phyloP scores from a whole-genome alignment of 1,139 yeast genomes.

The Taphrina sp. region DNA sequence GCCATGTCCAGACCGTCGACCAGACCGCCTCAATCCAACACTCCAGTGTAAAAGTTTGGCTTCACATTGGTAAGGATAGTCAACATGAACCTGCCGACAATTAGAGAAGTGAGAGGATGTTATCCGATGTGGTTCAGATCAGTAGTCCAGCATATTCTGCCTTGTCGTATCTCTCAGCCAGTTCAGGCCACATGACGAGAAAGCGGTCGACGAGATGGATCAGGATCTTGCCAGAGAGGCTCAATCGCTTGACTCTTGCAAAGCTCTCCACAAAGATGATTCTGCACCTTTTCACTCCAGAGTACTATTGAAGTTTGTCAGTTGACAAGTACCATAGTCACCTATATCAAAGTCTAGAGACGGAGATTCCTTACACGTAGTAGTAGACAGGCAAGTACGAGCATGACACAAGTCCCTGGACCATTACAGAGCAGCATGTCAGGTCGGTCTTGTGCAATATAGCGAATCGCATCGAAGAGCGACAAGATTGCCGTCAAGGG shows the following conservation, averaged over 20 bases:
- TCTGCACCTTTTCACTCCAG: slow-evolving; percentile 53
- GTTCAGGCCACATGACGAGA: slow-evolving; percentile 84
- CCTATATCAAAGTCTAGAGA: too few relatives aligned
- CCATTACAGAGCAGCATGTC: slow-evolving; percentile 69
- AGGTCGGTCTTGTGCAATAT: slow-evolving; percentile 42
- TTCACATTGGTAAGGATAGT: neutral
- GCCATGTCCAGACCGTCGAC: slow-evolving; percentile 3
- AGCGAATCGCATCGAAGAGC: slow-evolving; percentile 40
- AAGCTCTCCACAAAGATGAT: slow-evolving; percentile 82
- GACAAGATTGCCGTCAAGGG: slow-evolving; percentile 51
- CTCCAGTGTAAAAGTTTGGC: neutral
- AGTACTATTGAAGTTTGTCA: neutral
- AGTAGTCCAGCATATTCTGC: slow-evolving; percentile 77
- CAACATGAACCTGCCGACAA: too few relatives aligned
- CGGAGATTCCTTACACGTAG: slow-evolving; percentile 41
- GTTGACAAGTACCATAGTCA: too few relatives aligned
- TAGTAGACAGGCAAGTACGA: slow-evolving; percentile 52
- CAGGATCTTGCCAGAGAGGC: slow-evolving; percentile 71
- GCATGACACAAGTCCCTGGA: slow-evolving; percentile 86
- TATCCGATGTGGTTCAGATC: slow-evolving; percentile 46
- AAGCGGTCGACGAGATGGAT: slow-evolving; percentile 60
- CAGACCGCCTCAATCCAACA: neutral
- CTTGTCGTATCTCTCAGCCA: slow-evolving; percentile 55
- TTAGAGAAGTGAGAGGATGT: neutral
- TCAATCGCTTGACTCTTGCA: slow-evolving; percentile 74